phyloP scores from a whole-genome alignment of 176 grass and related monocot species.

The Elymus sibiricus region DNA sequence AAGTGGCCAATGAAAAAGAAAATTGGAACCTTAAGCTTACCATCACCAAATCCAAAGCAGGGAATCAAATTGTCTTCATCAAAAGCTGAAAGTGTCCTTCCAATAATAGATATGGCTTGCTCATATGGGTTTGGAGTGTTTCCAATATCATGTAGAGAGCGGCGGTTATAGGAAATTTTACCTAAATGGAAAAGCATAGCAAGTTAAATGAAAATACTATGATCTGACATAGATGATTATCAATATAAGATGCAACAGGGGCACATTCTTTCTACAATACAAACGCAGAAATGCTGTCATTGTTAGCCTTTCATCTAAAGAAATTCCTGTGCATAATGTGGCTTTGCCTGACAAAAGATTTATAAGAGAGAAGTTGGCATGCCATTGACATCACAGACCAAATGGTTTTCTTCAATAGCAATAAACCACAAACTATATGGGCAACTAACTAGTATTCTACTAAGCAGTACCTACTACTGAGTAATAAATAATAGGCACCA shows the following conservation, averaged over 20 bases:
- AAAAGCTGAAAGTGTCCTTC: constrained; percentile 85
- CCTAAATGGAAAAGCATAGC: constrained; percentile 31
- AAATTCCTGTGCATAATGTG: background rate
- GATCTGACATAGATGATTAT: background rate
- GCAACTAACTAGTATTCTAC: background rate
- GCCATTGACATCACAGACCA: background rate
- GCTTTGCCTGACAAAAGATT: background rate
- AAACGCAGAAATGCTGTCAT: background rate
- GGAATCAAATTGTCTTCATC: constrained; percentile 94
- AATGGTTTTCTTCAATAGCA: background rate
- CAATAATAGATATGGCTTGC: constrained; percentile 94
- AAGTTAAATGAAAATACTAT: constrained; percentile 23
- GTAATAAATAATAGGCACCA: background rate
- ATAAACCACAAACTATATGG: constrained; percentile 3
- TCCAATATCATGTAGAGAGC: constrained; percentile 71
- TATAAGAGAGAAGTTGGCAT: constrained; percentile 1
- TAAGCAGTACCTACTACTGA: background rate
- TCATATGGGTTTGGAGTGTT: constrained; percentile 73
- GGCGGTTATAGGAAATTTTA: constrained; percentile 83
- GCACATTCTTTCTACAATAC: background rate
- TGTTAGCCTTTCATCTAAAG: background rate
- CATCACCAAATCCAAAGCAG: constrained; percentile 91
- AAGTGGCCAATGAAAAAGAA: constrained; percentile 10
- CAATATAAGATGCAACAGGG: constrained; percentile 3
- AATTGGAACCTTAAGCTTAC: constrained; percentile 32